Evolutionary conservation across 495 filamentous ascomycete species (phyloP), one percentile per base, ranked within the genome.

Genomic region (Lasiosphaeria ovina): DNA sequence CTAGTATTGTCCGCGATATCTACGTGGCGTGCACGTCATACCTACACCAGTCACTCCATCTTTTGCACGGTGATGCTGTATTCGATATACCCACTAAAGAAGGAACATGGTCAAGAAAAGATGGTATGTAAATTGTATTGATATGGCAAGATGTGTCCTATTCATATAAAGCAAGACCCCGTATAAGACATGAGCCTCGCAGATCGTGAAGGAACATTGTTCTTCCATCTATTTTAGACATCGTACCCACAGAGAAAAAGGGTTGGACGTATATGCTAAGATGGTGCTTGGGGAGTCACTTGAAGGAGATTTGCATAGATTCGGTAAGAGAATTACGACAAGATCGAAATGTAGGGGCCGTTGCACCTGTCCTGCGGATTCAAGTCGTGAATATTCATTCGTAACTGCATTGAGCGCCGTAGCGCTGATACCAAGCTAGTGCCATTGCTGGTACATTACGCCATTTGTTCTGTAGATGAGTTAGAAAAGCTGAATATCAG

Each of bases 151-250:
- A 69, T 72, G 65, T 72, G 70, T 66, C 76, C 77, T 73, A 71
- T 66, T 61, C 64, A 69, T 69, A 79, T 75, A 81, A 81, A 81
- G 77, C 77, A 67, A 70, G 66, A 65, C 74, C 70, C 71, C 52
- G 71, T 54, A 45, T 35, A 65, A 62, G 66, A 67, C 34, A 35
- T 64, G 67, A 79, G 75, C 59, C 73, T 69, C 68, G 76, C 77
- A 81, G 78, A 81, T 79, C 77, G 77, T 70, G 72, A 70, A 75
- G 76, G 71, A 74, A 44, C 24, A 58, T 60, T 68, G 54, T 65
- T 91, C 78, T 91, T 74, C 89, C 89, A 91, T 87, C 84, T 76
- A 80, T 79, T 89, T 86, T 91, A 91, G 88, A 87, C 86, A 74
- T 83, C 81, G 79, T 75, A 81, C 80, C 83, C 82, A 89, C 77